Percentiles rank a stretch among this genome's conserved stretches.
phyloP scores from a whole-genome alignment of 345 rosid genomes.

The Anastatica hierochuntica region DNA sequence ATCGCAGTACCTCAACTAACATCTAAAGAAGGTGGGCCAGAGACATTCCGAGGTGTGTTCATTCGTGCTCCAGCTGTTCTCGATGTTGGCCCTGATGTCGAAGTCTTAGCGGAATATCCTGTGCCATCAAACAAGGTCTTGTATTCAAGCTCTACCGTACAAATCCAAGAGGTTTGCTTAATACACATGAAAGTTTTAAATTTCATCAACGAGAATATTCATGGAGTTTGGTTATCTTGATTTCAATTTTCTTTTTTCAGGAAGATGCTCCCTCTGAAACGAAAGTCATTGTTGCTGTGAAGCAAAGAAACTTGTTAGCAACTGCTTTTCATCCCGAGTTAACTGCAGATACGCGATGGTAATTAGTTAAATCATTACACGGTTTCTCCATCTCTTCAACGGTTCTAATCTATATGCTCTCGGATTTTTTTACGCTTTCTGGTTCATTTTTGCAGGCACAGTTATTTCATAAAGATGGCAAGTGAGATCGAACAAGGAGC shows the following conservation, averaged over 20 bases:
- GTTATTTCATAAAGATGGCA: constrained; percentile 76
- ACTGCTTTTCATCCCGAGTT: constrained; percentile 98
- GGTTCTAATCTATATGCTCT: background rate
- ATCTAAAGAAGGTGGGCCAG: constrained; percentile 77
- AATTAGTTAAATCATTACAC: background rate
- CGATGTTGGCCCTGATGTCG: constrained; percentile 72
- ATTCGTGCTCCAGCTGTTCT: constrained; percentile 95
- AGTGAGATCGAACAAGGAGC: constrained; percentile 41
- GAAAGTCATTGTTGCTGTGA: constrained; percentile 77
- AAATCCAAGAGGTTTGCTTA: constrained; percentile 68
- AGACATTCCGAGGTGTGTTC: constrained; percentile 78
- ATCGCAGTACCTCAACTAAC: constrained; percentile 61
- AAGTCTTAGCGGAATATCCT: constrained; percentile 75
- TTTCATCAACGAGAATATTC: too few species aligned
- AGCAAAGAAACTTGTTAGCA: constrained; percentile 70
- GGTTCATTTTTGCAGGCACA: constrained; percentile 47
- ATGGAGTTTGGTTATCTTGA: too few species aligned
- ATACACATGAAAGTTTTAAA: too few species aligned
- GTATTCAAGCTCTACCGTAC: constrained; percentile 65
- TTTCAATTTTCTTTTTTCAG: constrained; percentile 24
- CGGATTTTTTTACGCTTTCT: background rate
- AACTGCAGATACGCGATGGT: constrained; percentile 92
- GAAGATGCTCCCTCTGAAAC: constrained; percentile 52
- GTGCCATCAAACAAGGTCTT: constrained; percentile 53
- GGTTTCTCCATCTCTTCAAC: background rate